These are phyloP conservation scores for Boehmeria nivea DNA, from an alignment of 306 rosid genomes.

Conservation along the genomic window DNA sequence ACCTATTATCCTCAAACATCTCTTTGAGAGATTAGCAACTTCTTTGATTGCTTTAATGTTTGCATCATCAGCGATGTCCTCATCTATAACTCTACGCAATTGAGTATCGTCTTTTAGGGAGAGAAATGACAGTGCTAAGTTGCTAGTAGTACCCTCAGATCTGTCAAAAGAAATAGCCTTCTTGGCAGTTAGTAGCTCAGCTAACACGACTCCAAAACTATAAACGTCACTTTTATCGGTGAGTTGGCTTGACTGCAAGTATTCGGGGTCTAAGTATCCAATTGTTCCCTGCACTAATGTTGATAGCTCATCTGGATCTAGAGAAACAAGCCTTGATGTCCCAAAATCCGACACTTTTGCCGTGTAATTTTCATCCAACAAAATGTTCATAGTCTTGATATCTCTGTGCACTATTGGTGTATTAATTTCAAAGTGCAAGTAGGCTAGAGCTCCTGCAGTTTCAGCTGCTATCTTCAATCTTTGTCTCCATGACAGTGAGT, in stretches of 20 bases:
- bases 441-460: conserved; percentile 17
- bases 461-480: conserved; percentile 19
- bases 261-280: conserved; percentile 28
- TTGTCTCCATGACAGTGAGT: conserved; percentile 12
- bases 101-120: background rate
- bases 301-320: conserved; percentile 4
- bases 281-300: conserved; percentile 22
- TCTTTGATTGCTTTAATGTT: background rate
- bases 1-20: conserved; percentile 14
- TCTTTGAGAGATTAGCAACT: conserved; percentile 7
- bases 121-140: background rate
- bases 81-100: conserved; percentile 1
- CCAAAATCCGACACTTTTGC: conserved; percentile 21
- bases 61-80: background rate
- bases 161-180: background rate
- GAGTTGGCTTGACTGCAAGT: conserved; percentile 12
- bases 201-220: conserved; percentile 27
- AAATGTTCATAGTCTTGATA: conserved; percentile 13
- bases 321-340: conserved; percentile 9
- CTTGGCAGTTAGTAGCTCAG: conserved; percentile 20
- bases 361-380: conserved; percentile 12
- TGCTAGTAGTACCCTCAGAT: background rate
- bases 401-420: conserved; percentile 17
- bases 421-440: conserved; percentile 14
- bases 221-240: conserved; percentile 24